These are phyloP conservation scores for Saitozyma podzolica DNA, from an alignment of 768 basidiomycete genomes.

Conservation along the genomic window DNA sequence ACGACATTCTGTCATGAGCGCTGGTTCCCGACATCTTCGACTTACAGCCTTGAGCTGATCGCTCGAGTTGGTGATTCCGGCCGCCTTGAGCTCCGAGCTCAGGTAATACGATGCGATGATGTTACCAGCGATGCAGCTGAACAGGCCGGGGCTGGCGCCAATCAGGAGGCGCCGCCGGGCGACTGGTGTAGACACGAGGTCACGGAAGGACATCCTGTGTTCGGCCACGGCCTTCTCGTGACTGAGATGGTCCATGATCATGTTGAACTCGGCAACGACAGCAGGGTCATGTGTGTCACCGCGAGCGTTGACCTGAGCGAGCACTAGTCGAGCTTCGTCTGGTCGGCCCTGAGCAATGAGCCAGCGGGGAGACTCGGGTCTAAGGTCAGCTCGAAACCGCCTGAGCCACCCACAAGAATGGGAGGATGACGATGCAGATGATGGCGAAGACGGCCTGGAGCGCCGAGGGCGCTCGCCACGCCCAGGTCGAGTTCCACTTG, in stretches of 20 bases:
- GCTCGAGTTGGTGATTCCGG: slow-evolving; percentile 14
- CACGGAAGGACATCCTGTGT: slow-evolving; percentile 61
- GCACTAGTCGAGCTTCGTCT: slow-evolving; percentile 63
- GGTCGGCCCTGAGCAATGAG: slow-evolving; percentile 53
- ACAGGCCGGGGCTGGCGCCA: slow-evolving; percentile 6
- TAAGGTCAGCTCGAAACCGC: background rate
- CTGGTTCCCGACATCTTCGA: background rate
- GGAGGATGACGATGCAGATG: slow-evolving; percentile 20
- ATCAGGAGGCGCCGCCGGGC: slow-evolving; percentile 70
- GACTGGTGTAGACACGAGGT: slow-evolving; percentile 61
- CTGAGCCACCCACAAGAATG: slow-evolving; percentile 17
- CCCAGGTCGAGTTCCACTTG: slow-evolving; percentile 19
- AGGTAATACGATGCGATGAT: slow-evolving; percentile 23
- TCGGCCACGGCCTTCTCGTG: slow-evolving; percentile 61
- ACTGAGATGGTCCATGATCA: slow-evolving; percentile 68
- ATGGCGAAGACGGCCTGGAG: slow-evolving; percentile 18
- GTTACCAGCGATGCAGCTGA: slow-evolving; percentile 16
- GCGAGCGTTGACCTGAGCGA: slow-evolving; percentile 82
- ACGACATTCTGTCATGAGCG: slow-evolving; percentile 22
- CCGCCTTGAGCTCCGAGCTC: slow-evolving; percentile 7
- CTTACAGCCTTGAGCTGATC: slow-evolving; percentile 19
- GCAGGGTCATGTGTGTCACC: slow-evolving; percentile 62
- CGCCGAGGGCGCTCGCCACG: slow-evolving; percentile 17
- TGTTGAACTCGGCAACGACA: slow-evolving; percentile 48
- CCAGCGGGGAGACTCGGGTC: slow-evolving; percentile 25